A percentile compares a stretch with the other conserved stretches of the same genome.
Conservation (phyloP, 139 green algal genomes). For the Deuterostichococcus epilithicus region DNA sequence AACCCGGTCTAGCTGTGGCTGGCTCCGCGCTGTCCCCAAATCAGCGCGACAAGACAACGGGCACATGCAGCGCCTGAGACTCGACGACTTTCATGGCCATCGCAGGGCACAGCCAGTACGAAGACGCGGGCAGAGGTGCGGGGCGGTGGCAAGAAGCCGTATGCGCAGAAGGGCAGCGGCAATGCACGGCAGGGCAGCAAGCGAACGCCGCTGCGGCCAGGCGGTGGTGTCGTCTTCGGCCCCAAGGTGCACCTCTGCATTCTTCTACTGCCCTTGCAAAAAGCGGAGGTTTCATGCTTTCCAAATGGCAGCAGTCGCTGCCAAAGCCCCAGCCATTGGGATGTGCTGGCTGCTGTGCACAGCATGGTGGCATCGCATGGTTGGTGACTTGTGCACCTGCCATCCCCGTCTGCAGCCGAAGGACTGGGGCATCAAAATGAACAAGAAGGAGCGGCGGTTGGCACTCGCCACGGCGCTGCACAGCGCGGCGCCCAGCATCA, state of each 20-base stretch:
- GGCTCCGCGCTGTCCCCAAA: too few species aligned
- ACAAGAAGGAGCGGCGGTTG: conserved; percentile 97
- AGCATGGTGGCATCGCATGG: too few species aligned
- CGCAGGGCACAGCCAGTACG: conserved; percentile 88
- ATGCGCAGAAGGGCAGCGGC: conserved; percentile 96
- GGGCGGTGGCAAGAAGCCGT: conserved; percentile 95
- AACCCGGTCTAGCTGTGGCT: too few species aligned
- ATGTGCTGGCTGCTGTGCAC: too few species aligned
- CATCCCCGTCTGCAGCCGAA: conserved; percentile 59
- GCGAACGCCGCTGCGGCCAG: conserved; percentile 81
- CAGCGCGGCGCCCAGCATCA: conserved; percentile 74
- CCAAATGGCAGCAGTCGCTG: neutral
- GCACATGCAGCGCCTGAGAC: neutral
- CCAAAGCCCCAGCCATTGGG: neutral
- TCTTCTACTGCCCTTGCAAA: neutral
- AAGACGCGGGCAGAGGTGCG: conserved; percentile 89
- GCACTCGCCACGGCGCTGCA: conserved; percentile 92
- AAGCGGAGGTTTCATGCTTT: neutral
- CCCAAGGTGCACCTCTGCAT: conserved; percentile 77
- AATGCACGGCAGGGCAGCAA: conserved; percentile 82
- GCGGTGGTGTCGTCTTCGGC: conserved; percentile 93
- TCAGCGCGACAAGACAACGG: too few species aligned
- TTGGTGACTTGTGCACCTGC: too few species aligned
- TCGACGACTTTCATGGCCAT: too few species aligned
- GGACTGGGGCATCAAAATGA: conserved; percentile 98